Evolutionary conservation across 495 filamentous ascomycete genomes (phyloP), one percentile per base, ranked within the genome.

Genomic region (Aspergillus mulundensis): DNA sequence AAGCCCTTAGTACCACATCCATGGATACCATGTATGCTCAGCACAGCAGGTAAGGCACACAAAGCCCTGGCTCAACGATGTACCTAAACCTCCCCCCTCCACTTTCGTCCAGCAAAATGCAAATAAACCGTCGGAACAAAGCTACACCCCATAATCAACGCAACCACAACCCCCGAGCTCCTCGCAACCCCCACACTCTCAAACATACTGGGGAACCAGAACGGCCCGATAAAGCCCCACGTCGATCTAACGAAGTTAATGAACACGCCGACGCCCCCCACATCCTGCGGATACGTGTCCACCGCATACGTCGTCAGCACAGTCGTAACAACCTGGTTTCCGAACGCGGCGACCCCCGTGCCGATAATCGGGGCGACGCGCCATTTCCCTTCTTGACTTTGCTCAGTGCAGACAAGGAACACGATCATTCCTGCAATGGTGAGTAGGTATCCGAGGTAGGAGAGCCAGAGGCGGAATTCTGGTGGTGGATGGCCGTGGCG

Each of bases 181-280:
- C 61, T 64, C 18, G 68, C 69, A 23, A 80, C 53, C 5, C 78
- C 77, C 11, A 81, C 70, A 44, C 66, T 74, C 2, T 75, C 66
- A 48, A 81, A 78, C 77, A 82, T 78, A 18, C 59, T 49, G 15
- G 78, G 66, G 54, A 81, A 79, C 77, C 79, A 84, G 56, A 84
- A 84, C 14, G 77, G 78, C 8, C 81, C 81, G 63, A 84, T 81
- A 46, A 84, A 84, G 3, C 80, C 79, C 79, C 79, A 83, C 6
- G 69, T 76, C n/a, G 74, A 75, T 5, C 81, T 61, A n/a, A 83
- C 70, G 56, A 83, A 75, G 24, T 73, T 82, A 40, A 84, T 75
- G 56, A 84, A 82, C 0, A 83, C 79, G 8, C 81, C 81, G 3
- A 83, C 72, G 47, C 74, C 75, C 5, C 70, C 76, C 0, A 77